Conservation (phyloP, 139 green algal genomes). For the Asterochloris erici region DNA sequence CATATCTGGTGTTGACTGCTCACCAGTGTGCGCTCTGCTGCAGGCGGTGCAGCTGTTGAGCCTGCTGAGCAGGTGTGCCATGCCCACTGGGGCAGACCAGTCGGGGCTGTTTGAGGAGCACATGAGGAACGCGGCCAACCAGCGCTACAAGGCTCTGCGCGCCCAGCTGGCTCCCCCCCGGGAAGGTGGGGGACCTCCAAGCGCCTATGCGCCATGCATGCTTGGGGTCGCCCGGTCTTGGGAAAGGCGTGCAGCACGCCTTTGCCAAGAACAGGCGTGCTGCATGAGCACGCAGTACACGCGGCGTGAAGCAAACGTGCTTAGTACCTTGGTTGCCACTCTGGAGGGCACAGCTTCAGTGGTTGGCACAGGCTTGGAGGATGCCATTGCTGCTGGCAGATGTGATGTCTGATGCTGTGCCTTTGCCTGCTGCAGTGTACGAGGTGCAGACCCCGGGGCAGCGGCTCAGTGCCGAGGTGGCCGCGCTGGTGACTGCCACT, state of each 20-base stretch:
- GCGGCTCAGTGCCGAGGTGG: not conserved
- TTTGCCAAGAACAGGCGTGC: too few relatives aligned
- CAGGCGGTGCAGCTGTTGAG: conserved; percentile 14
- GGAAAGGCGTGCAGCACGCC: too few relatives aligned
- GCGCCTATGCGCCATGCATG: too few relatives aligned
- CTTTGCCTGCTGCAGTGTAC: not conserved
- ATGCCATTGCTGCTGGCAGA: too few relatives aligned
- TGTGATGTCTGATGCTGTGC: too few relatives aligned
- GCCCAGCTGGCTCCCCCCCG: not conserved
- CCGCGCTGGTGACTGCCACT: not conserved
- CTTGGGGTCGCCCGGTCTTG: too few relatives aligned
- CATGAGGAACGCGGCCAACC: conserved; percentile 8
- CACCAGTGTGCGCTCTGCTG: conserved; percentile 14
- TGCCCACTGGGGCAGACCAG: conserved; percentile 10
- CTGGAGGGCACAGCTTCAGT: too few relatives aligned
- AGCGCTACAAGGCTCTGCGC: not conserved
- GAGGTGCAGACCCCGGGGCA: not conserved
- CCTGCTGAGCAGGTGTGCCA: conserved; percentile 8
- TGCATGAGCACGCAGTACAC: too few relatives aligned
- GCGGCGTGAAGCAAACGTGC: too few relatives aligned
- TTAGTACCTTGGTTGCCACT: too few relatives aligned
- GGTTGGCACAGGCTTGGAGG: too few relatives aligned
- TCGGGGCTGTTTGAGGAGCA: conserved; percentile 11
- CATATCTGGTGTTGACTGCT: too few relatives aligned
- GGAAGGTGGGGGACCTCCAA: not conserved